Evolutionary conservation across 2,329 filamentous ascomycete genomes (phyloP).

Genomic region (Coniochaeta pulveracea): DNA sequence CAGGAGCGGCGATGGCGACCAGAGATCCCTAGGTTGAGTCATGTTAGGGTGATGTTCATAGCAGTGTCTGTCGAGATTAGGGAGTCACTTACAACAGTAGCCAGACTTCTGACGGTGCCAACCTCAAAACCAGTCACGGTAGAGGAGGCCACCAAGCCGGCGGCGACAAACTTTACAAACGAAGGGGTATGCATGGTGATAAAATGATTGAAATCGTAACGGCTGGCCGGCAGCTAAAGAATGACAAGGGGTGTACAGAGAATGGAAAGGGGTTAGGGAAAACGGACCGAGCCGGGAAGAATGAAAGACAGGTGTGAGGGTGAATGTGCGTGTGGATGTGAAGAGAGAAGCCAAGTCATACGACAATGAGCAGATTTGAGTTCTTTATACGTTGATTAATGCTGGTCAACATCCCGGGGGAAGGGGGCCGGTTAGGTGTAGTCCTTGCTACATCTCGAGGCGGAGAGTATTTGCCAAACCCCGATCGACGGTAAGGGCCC

Average conservation of each 20-base stretch:
- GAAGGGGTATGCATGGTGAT: constrained; percentile 20
- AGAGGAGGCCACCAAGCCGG: constrained; percentile 18
- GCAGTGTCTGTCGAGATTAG: neutral
- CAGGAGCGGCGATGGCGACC: constrained; percentile 16
- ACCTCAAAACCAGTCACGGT: constrained; percentile 18
- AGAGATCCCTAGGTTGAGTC: constrained; percentile 12
- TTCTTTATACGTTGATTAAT: constrained; percentile 12
- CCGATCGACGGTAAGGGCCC: neutral
- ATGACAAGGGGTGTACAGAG: constrained; percentile 11
- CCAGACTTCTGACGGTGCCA: constrained; percentile 10
- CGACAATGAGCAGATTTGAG: constrained; percentile 8
- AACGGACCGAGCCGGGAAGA: constrained; percentile 4
- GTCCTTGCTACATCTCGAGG: constrained; percentile 2
- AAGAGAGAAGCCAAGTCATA: constrained; percentile 2
- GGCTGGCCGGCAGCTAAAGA: constrained; percentile 19
- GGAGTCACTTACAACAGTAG: constrained; percentile 10
- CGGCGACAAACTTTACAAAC: constrained; percentile 16
- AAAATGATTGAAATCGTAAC: constrained; percentile 7
- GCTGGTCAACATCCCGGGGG: constrained; percentile 1
- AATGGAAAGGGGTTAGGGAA: constrained; percentile 7
- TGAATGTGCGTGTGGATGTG: neutral
- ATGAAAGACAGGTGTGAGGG: constrained; percentile 6
- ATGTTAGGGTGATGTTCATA: neutral
- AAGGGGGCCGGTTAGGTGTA: neutral
- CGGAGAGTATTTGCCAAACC: constrained; percentile 2